phyloP scores from a whole-genome alignment of 2,329 filamentous ascomycete genomes.

The Trichophaea hybrida region DNA sequence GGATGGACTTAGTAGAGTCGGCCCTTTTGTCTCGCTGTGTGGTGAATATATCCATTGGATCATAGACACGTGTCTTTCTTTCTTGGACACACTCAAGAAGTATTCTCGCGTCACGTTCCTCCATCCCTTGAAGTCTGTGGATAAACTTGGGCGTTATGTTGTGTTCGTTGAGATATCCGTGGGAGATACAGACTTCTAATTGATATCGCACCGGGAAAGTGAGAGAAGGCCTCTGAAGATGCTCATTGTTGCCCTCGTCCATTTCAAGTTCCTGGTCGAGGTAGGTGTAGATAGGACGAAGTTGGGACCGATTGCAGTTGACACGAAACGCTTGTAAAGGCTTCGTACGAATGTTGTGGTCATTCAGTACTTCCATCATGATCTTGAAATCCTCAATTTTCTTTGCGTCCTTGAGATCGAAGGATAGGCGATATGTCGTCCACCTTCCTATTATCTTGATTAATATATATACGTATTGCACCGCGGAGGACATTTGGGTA shows the following conservation, averaged over 20 bases:
- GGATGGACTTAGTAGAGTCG: constrained; percentile 35
- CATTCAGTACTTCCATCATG: constrained; percentile 44
- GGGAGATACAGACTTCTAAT: constrained; percentile 83
- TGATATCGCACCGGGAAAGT: constrained; percentile 71
- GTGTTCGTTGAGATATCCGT: constrained; percentile 60
- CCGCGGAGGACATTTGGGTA: no score
- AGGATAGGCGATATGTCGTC: constrained; percentile 34
- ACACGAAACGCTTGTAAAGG: constrained; percentile 34
- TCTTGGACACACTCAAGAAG: constrained; percentile 43
- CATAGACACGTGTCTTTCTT: constrained; percentile 44
- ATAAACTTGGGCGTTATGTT: constrained; percentile 57
- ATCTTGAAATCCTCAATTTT: constrained; percentile 11
- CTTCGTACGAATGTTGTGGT: constrained; percentile 55
- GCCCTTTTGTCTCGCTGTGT: constrained; percentile 30
- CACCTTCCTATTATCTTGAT: constrained; percentile 38
- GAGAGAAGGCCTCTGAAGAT: constrained; percentile 31
- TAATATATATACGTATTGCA: constrained; percentile 29
- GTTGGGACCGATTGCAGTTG: constrained; percentile 26
- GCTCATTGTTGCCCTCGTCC: constrained; percentile 11
- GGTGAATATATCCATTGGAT: constrained; percentile 60
- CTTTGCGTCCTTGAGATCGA: constrained; percentile 26
- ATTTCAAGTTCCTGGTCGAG: constrained; percentile 28
- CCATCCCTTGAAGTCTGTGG: constrained; percentile 41
- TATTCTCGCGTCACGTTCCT: constrained; percentile 29
- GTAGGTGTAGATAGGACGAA: constrained; percentile 35